phyloP scores from a whole-genome alignment of 73 alveolate species.

The Tetrahymena borealis region DNA sequence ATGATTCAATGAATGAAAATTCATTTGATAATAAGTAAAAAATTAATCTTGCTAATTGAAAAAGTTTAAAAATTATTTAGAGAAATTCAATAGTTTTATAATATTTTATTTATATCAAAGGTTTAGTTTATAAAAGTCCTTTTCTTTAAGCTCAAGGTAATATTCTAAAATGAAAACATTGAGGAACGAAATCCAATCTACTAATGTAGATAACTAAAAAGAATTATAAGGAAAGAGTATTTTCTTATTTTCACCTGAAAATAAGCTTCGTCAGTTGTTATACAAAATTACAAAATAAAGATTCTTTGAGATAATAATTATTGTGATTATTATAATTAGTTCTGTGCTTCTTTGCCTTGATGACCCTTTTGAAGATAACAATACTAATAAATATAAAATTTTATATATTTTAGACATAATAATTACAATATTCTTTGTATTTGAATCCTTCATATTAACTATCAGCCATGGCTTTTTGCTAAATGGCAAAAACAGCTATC shows the following conservation, averaged over 20 bases:
- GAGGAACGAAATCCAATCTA: too few relatives aligned
- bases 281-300: not conserved
- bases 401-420: constrained; percentile 5
- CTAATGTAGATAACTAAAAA: too few relatives aligned
- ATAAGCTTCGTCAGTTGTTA: not conserved
- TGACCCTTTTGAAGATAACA: constrained; percentile 50
- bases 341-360: constrained; percentile 40
- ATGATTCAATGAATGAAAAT: too few relatives aligned
- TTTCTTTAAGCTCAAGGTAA: too few relatives aligned
- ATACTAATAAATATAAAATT: not conserved
- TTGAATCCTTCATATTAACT: constrained; percentile 5
- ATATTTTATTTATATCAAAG: too few relatives aligned
- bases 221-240: constrained; percentile 7
- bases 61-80: too few relatives aligned
- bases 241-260: not conserved
- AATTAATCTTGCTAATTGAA: too few relatives aligned
- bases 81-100: too few relatives aligned
- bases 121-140: too few relatives aligned
- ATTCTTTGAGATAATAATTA: constrained; percentile 8
- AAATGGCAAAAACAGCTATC: constrained; percentile 29
- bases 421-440: not conserved
- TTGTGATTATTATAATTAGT: constrained; percentile 12
- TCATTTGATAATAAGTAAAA: too few relatives aligned
- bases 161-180: too few relatives aligned
- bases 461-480: constrained; percentile 4